Evolutionary conservation across 495 filamentous ascomycete species (phyloP).

Genomic region (Neurospora discreta): DNA sequence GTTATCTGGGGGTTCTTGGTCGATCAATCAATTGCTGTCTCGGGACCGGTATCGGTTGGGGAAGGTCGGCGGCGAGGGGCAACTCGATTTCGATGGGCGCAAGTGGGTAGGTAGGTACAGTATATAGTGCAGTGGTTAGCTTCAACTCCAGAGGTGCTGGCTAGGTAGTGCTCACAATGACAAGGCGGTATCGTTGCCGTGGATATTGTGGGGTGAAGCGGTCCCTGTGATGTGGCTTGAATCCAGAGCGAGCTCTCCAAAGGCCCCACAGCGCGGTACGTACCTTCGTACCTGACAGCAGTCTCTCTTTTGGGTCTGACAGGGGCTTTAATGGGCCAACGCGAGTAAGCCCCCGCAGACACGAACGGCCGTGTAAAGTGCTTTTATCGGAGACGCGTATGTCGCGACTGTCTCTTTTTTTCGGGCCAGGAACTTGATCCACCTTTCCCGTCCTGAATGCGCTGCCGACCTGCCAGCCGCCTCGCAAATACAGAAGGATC

Average conservation of each 20-base stretch:
- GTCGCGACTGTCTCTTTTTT: slow-evolving; percentile 17
- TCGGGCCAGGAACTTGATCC: slow-evolving; percentile 3
- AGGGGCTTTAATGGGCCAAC: slow-evolving; percentile 15
- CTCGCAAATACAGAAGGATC: neutral
- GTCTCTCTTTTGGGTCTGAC: neutral
- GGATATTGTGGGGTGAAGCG: slow-evolving; percentile 14
- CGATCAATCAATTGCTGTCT: neutral
- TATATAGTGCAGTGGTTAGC: neutral
- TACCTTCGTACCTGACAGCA: slow-evolving; percentile 7
- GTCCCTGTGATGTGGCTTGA: slow-evolving; percentile 21
- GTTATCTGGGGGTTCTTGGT: neutral
- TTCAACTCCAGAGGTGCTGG: neutral
- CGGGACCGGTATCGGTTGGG: neutral
- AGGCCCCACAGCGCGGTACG: slow-evolving; percentile 11
- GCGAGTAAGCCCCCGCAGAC: slow-evolving; percentile 6
- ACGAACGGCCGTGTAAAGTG: slow-evolving; percentile 15
- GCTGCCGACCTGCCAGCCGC: neutral
- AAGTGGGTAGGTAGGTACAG: neutral
- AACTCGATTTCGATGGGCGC: neutral
- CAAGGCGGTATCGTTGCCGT: neutral
- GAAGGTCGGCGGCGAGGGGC: neutral
- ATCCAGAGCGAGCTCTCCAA: neutral
- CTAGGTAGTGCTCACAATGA: neutral
- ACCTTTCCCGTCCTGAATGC: neutral
- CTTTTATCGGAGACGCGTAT: slow-evolving; percentile 9